Evolutionary conservation across 2,329 filamentous ascomycete genomes (phyloP), one percentile per base, ranked within the genome.

Genomic region (Lachnellula suecica): DNA sequence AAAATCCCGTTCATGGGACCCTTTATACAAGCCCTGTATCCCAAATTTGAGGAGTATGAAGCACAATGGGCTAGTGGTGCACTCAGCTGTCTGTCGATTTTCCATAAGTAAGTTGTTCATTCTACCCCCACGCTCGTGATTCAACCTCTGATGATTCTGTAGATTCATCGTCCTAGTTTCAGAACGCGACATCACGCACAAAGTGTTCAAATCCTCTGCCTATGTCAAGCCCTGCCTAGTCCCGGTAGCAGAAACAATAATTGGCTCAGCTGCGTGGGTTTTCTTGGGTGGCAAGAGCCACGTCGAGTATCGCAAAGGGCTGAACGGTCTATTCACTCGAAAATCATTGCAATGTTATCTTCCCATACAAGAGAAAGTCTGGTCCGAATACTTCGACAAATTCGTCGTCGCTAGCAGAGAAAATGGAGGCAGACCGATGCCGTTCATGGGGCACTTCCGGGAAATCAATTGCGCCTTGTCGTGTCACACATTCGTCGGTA

Each of bases 121-220:
- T n/a, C n/a, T 17, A 13, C 17, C 17, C 15, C 2, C 15, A 35
- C 15, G 3, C 15, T 17, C 3, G 13, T 6, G 15, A 35, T n/a
- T 35, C 2, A 13, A n/a, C 6, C 15, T 35, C 15, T 35, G 17
- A n/a, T 35, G 6, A 25, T 29, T 9, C 44, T 17, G 2, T 59
- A 89, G 87, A 65, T 92, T 92, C 69, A 88, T 92, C 54, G 86
- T 92, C 45, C 85, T 92, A 57, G 87, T 84, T 24, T 88, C 87
- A 8, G 86, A 86, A 47, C 84, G 88, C 62, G 88, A 92, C 70
- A 82, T 91, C 68, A 86, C 88, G 43, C 86, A 87, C 68, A 92
- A 91, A 66, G 85, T 91, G 59, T 89, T 92, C 79, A 92, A 91
- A 69, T 90, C 87, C 5, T 88, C 88, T 4, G 67, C 72, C 23